Base-by-base conservation (phyloP, 2,329 filamentous ascomycete species). In the Clonostachys byssicola region DNA sequence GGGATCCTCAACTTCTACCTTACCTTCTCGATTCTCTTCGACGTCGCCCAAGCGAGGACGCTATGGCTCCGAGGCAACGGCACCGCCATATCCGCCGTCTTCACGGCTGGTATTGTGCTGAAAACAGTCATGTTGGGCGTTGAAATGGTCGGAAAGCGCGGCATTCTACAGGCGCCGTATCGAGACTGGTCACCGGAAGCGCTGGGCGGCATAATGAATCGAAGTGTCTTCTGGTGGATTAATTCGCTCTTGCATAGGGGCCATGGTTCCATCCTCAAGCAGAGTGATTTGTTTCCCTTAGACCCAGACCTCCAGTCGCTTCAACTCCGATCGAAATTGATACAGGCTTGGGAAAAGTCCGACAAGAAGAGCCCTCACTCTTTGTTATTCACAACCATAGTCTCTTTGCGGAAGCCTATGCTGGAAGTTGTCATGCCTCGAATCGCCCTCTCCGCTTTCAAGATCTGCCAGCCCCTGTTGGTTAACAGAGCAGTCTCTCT, bases 381-480 rank as follows among this genome's bases (percentile, higher is more conserved):
- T 4, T 54, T 67, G 3, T 40, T 60, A 2, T 51, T 54, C 4
- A 58, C 49, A 36, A 58, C 60, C 0, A 59, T 65, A 5, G 44
- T 52, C 20, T 50, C 61, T 0, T 60, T 60, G 45, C 60, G 56
- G 20, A 54, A 55, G 54, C 58, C 62, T 3, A 53, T 70, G 8
- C 18, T 60, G 2, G 56, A 59, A 2, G 61, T 58, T 0, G 56
- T 73, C 5, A 40, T 65, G 5, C 67, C 71, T 4, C 62, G 72
- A 0, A 52, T 73, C 3, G 57, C 61, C 12, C 62, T 62, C 20
- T 63, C 61, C 1, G 71, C 59, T 5, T 73, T 76, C 52, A 66
- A 56, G 6, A 73, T 74, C 45, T 62, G 66, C 6, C 73, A 76
- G 36, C 72, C 73, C 1, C 68, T 75, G 18, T 65, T 76, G 18